Evolutionary conservation across 2,329 filamentous ascomycete species (phyloP).

Genomic region (Ceratocystis smalleyi): DNA sequence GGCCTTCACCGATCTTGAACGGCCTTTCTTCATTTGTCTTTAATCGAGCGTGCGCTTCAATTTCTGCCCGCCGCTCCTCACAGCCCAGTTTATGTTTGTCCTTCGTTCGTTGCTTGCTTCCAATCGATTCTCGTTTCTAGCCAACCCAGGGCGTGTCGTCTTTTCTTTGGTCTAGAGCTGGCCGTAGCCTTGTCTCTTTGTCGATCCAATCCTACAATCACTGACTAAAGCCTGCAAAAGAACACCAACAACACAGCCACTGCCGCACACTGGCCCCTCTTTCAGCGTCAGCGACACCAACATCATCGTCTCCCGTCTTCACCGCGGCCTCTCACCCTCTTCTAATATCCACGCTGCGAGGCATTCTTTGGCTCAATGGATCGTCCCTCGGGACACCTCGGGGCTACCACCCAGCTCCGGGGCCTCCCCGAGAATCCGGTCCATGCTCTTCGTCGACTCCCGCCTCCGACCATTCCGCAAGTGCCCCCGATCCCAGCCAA

Average conservation of each 20-base stretch:
- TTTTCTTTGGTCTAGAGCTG: background rate
- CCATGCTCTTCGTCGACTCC: conserved; percentile 20
- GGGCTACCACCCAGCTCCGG: conserved; percentile 25
- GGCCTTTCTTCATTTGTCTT: background rate
- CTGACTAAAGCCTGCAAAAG: background rate
- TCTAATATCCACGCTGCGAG: background rate
- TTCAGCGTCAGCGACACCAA: background rate
- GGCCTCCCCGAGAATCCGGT: conserved; percentile 29
- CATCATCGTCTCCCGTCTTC: background rate
- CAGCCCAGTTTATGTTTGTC: background rate
- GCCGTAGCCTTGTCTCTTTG: background rate
- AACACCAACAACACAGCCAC: background rate
- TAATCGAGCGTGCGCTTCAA: background rate
- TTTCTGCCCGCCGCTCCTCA: background rate
- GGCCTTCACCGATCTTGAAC: background rate
- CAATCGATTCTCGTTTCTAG: background rate
- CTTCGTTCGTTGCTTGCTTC: background rate
- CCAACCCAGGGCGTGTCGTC: background rate
- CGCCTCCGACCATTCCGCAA: conserved; percentile 27
- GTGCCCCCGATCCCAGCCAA: conserved; percentile 24
- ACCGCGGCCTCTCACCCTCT: background rate
- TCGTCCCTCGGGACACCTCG: conserved; percentile 20
- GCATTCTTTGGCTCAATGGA: conserved; percentile 5
- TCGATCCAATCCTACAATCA: background rate
- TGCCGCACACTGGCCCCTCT: background rate